Conservation (phyloP, 192 early-diverging fungal species). For the Gonapodya prolifera region DNA sequence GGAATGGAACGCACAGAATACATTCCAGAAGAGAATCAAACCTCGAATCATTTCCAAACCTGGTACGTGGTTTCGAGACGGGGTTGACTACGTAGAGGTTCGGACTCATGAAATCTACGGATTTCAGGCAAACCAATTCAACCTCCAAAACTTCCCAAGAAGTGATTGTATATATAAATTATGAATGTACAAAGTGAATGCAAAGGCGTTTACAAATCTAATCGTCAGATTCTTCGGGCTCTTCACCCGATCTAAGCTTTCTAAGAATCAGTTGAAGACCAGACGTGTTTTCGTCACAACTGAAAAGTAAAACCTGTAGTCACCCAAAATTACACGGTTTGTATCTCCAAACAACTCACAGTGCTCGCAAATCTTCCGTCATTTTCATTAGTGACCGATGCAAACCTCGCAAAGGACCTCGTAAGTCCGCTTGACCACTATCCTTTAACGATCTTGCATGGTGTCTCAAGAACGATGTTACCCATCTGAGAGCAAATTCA, state of each 20-base stretch:
- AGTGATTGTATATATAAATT: no score
- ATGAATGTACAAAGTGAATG: no score
- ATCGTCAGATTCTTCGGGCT: not conserved
- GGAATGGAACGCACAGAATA: slow-evolving; percentile 84
- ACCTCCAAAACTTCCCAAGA: no score
- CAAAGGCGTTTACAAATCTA: no score
- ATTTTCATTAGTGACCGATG: slow-evolving; percentile 43
- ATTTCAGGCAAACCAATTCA: no score
- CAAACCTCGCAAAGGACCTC: slow-evolving; percentile 48
- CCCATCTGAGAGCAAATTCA: slow-evolving; percentile 83
- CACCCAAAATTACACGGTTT: slow-evolving; percentile 2
- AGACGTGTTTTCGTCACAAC: slow-evolving; percentile 70
- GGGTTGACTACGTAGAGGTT: no score
- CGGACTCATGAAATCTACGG: no score
- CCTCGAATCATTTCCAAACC: slow-evolving; percentile 72
- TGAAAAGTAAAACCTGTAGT: slow-evolving; percentile 18
- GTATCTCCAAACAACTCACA: slow-evolving; percentile 36
- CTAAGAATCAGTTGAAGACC: slow-evolving; percentile 47
- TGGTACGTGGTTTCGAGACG: no score
- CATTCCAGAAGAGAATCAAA: slow-evolving; percentile 58
- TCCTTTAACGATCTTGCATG: slow-evolving; percentile 49
- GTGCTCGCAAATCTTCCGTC: slow-evolving; percentile 30
- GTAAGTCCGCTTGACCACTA: slow-evolving; percentile 23
- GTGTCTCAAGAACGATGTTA: slow-evolving; percentile 52
- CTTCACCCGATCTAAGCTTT: not conserved